These are phyloP conservation scores for Schizosaccharomyces versatilis DNA, from an alignment of 1,139 yeast genomes.

Conservation along the genomic window DNA sequence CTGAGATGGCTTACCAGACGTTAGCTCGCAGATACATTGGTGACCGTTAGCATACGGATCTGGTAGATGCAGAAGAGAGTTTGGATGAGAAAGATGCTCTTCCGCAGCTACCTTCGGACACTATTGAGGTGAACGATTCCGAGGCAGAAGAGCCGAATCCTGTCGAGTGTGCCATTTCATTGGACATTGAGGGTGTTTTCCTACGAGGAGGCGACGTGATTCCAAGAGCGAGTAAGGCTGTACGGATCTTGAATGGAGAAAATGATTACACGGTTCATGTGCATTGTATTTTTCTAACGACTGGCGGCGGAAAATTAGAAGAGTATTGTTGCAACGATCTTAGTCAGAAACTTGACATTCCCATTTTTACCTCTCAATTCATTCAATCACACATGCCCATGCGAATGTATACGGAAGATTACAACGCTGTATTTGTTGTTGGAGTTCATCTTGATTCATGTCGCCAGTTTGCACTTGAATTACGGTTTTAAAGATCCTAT, in stretches of 20 bases:
- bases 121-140: too few species aligned
- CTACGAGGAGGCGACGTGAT: slow-evolving; percentile 62
- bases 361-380: slow-evolving; percentile 50
- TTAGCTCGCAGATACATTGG: too few species aligned
- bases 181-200: slow-evolving; percentile 69
- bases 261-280: slow-evolving; percentile 58
- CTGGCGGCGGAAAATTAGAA: slow-evolving; percentile 76
- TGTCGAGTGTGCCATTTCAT: slow-evolving; percentile 39
- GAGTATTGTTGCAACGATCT: slow-evolving; percentile 46
- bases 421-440: slow-evolving; percentile 53
- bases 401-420: slow-evolving; percentile 46
- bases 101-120: too few species aligned
- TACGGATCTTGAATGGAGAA: slow-evolving; percentile 47
- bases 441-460: slow-evolving; percentile 40
- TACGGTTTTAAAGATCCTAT: slow-evolving; percentile 57
- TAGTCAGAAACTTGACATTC: slow-evolving; percentile 33
- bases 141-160: background rate
- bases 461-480: slow-evolving; percentile 11
- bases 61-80: too few species aligned
- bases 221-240: slow-evolving; percentile 53
- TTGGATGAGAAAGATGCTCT: too few species aligned
- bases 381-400: slow-evolving; percentile 81
- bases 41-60: too few species aligned
- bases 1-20: too few species aligned
- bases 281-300: slow-evolving; percentile 70